phyloP scores from a whole-genome alignment of 176 grass and related monocot species.

The Oryza glumipatula region DNA sequence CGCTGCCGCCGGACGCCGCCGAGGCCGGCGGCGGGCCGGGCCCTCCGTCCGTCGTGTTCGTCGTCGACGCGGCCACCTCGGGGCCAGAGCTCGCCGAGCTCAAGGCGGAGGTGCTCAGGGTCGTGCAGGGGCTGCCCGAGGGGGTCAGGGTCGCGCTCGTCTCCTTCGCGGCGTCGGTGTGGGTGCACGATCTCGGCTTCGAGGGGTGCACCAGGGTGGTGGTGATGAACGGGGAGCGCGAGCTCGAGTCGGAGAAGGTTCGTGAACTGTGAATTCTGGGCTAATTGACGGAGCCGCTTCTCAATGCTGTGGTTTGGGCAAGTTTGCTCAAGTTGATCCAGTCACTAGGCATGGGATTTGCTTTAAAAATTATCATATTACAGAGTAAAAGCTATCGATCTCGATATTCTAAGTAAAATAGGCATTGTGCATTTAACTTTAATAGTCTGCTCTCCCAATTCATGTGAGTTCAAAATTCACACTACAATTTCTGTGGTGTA shows the following conservation, averaged over 20 bases:
- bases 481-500: conserved; percentile 8
- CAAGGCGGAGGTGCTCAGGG: conserved; percentile 79
- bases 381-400: not conserved
- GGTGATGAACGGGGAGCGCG: conserved; percentile 77
- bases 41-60: conserved; percentile 65
- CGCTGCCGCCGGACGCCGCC: conserved; percentile 55
- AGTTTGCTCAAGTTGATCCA: not conserved
- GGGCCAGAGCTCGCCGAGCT: conserved; percentile 62
- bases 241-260: conserved; percentile 77
- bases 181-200: conserved; percentile 80
- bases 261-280: conserved; percentile 23
- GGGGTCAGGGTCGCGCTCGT: conserved; percentile 63
- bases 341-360: not conserved
- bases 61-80: conserved; percentile 62
- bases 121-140: conserved; percentile 81
- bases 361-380: not conserved
- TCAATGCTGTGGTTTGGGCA: not conserved
- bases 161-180: conserved; percentile 84
- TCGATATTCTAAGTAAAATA: not conserved
- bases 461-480: not conserved
- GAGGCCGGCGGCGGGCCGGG: not conserved
- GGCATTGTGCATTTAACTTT: not conserved
- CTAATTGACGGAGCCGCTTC: not conserved
- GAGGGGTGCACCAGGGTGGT: conserved; percentile 70
- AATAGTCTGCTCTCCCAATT: conserved; percentile 20